Evolutionary conservation across 495 filamentous ascomycete species (phyloP).

Genomic region (Xylaria intraflava): DNA sequence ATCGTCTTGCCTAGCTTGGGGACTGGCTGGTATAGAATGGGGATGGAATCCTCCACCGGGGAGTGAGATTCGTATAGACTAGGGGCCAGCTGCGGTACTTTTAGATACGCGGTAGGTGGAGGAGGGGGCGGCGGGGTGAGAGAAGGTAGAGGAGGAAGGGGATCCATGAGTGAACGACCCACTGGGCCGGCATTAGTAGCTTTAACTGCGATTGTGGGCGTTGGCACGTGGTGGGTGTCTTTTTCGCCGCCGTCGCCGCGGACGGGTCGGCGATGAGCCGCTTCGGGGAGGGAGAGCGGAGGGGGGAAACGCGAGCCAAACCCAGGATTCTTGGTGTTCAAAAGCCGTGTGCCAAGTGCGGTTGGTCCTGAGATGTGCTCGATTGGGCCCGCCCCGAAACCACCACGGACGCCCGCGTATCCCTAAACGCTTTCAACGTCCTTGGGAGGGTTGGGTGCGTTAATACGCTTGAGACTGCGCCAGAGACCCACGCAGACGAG

Average conservation of each 20-base stretch:
- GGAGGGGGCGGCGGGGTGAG: constrained; percentile 1
- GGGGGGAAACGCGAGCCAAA: constrained; percentile 15
- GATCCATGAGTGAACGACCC: constrained; percentile 9
- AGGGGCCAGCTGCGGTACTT: not conserved
- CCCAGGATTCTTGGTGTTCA: constrained; percentile 10
- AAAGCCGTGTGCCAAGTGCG: constrained; percentile 24
- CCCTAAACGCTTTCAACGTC: constrained; percentile 38
- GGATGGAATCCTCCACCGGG: constrained; percentile 20
- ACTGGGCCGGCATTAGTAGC: constrained; percentile 11
- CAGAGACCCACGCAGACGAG: constrained; percentile 54
- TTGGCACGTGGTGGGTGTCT: constrained; percentile 14
- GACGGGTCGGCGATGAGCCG: constrained; percentile 19
- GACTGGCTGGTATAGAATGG: constrained; percentile 16
- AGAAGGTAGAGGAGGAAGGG: constrained; percentile 2
- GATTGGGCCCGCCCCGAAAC: constrained; percentile 7
- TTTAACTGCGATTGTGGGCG: constrained; percentile 8
- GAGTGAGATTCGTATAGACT: constrained; percentile 5
- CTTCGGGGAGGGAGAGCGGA: constrained; percentile 13
- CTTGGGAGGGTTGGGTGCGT: constrained; percentile 18
- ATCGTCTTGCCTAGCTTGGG: not conserved
- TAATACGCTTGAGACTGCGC: constrained; percentile 29
- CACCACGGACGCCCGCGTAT: constrained; percentile 34
- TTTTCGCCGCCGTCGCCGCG: constrained; percentile 11
- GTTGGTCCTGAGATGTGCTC: constrained; percentile 20
- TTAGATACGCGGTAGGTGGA: not conserved